Evolutionary conservation across 225 moss, liverwort and hornwort genomes (phyloP).

Genomic region (Climacium dendroides): DNA sequence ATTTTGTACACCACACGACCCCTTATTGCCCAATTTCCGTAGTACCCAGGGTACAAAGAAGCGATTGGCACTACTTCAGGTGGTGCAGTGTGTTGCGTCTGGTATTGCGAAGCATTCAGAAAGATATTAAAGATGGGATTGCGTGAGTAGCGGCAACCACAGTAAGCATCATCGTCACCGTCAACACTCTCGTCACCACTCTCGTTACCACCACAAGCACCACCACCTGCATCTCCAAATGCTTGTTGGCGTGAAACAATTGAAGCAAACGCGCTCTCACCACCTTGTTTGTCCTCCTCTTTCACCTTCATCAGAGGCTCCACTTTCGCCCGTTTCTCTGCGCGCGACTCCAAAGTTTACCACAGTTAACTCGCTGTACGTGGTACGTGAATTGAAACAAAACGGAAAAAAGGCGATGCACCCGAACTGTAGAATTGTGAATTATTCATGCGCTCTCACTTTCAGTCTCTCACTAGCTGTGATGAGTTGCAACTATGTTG

Average conservation of each 20-base stretch:
- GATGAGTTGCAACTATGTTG: background rate
- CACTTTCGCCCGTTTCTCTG: background rate
- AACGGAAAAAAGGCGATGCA: background rate
- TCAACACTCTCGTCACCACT: background rate
- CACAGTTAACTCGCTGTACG: no score
- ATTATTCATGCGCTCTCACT: background rate
- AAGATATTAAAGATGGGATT: background rate
- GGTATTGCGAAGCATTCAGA: background rate
- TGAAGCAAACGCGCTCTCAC: background rate
- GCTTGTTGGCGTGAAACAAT: background rate
- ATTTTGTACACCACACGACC: background rate
- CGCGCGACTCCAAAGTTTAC: no score
- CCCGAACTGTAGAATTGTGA: background rate
- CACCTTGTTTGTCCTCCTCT: background rate
- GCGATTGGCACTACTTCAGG: background rate
- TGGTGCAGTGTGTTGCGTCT: background rate
- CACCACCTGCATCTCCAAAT: background rate
- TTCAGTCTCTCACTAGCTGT: no score
- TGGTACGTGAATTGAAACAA: background rate
- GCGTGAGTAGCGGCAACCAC: background rate
- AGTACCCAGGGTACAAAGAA: background rate
- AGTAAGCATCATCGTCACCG: background rate
- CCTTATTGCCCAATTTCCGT: background rate
- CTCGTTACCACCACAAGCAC: background rate
- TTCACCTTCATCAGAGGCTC: background rate